These are phyloP conservation scores for Epichloe gansuensis DNA, from an alignment of 2,329 filamentous ascomycete genomes.

Conservation along the genomic window DNA sequence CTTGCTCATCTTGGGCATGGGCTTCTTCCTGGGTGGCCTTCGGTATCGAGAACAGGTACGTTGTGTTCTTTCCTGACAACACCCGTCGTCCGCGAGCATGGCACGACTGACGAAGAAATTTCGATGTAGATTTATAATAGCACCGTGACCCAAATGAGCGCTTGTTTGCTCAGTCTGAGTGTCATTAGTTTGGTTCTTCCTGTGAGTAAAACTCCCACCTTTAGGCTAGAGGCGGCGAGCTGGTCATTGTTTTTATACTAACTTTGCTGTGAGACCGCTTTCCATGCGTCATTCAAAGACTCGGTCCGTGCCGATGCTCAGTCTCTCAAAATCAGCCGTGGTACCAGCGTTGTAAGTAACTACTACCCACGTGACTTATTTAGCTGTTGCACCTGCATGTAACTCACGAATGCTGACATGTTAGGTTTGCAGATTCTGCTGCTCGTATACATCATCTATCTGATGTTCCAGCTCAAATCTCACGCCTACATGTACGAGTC, in stretches of 20 bases:
- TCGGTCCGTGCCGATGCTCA: conserved; percentile 48
- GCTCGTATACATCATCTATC: conserved; percentile 69
- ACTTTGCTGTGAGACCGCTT: conserved; percentile 51
- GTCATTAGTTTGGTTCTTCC: conserved; percentile 82
- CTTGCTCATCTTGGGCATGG: conserved; percentile 82
- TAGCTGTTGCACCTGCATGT: not conserved
- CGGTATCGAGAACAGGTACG: conserved; percentile 71
- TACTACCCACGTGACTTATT: conserved; percentile 9
- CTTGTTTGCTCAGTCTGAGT: conserved; percentile 77
- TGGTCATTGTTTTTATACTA: conserved; percentile 15
- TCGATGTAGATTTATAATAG: conserved; percentile 67
- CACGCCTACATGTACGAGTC: conserved; percentile 88
- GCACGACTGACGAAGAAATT: not conserved
- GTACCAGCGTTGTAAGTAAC: conserved; percentile 64
- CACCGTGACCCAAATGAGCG: conserved; percentile 92
- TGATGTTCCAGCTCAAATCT: conserved; percentile 83
- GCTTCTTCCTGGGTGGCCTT: conserved; percentile 74
- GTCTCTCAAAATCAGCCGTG: conserved; percentile 75
- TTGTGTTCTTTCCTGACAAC: not conserved
- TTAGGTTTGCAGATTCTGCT: conserved; percentile 46
- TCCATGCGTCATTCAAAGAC: conserved; percentile 73
- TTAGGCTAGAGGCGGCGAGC: not conserved
- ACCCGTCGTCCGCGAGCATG: no score
- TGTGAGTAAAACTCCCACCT: conserved; percentile 29
- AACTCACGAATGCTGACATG: not conserved